Evolutionary conservation across 2,329 filamentous ascomycete genomes (phyloP).

Genomic region (Alternaria incomplexa): DNA sequence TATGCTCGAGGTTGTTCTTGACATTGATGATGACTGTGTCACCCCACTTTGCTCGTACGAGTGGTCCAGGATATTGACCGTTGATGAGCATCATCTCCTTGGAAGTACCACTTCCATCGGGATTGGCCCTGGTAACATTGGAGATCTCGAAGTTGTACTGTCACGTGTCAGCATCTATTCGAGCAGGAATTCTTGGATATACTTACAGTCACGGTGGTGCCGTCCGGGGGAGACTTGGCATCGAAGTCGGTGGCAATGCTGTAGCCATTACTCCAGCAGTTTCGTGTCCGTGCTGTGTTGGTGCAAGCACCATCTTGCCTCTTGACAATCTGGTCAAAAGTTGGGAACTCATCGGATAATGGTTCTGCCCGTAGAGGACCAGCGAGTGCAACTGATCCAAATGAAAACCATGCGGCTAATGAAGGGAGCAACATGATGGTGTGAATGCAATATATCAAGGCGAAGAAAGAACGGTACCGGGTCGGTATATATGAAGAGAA

Average conservation of each 20-base stretch:
- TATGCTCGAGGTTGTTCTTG: constrained; percentile 47
- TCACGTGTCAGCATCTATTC: constrained; percentile 1
- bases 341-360: constrained; percentile 10
- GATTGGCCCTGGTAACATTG: constrained; percentile 48
- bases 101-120: constrained; percentile 48
- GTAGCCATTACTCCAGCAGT: constrained; percentile 53
- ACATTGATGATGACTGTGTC: constrained; percentile 50
- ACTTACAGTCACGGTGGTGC: constrained; percentile 41
- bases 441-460: constrained; percentile 10
- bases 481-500: constrained; percentile 13
- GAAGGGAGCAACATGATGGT: constrained; percentile 34
- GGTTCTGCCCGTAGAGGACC: constrained; percentile 29
- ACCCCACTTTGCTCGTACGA: constrained; percentile 45
- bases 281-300: constrained; percentile 48
- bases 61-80: constrained; percentile 69
- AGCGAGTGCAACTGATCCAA: constrained; percentile 34
- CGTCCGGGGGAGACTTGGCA: constrained; percentile 50
- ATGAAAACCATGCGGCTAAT: constrained; percentile 32
- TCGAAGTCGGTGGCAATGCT: constrained; percentile 56
- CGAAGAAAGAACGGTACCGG: constrained; percentile 3
- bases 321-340: constrained; percentile 27
- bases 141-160: constrained; percentile 51
- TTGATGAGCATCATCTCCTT: constrained; percentile 52
- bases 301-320: constrained; percentile 48
- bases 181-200: background rate